Evolutionary conservation across 2,329 filamentous ascomycete genomes (phyloP).

Genomic region (Furcasterigmium furcatum): DNA sequence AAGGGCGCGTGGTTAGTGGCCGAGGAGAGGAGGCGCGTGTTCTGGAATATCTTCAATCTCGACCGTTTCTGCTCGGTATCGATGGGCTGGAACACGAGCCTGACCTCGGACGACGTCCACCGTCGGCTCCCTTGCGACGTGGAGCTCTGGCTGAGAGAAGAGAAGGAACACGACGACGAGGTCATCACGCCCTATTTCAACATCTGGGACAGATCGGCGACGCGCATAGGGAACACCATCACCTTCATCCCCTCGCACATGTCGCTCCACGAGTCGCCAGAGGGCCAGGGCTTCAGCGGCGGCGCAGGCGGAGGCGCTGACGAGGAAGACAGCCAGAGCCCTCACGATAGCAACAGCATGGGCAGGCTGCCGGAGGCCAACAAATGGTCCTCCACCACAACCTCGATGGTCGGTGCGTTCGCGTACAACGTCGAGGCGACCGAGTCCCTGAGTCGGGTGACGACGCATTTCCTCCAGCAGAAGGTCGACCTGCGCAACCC

Average conservation of each 20-base stretch:
- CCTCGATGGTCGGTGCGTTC: slow-evolving; percentile 33
- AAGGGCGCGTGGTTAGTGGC: too few species aligned
- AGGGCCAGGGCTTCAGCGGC: too few species aligned
- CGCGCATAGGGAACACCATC: slow-evolving; percentile 26
- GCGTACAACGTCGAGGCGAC: slow-evolving; percentile 40
- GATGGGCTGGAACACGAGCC: slow-evolving; percentile 25
- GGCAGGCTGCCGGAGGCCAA: too few species aligned
- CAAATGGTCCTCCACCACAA: too few species aligned
- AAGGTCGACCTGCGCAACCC: slow-evolving; percentile 28
- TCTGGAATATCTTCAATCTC: slow-evolving; percentile 27
- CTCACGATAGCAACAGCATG: slow-evolving; percentile 20
- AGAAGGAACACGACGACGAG: too few species aligned
- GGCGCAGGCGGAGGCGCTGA: slow-evolving; percentile 1
- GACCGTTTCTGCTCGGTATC: slow-evolving; percentile 15
- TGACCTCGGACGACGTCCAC: slow-evolving; percentile 24
- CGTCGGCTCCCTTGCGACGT: slow-evolving; percentile 29
- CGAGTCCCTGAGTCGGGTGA: slow-evolving; percentile 36
- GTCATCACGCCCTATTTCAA: slow-evolving; percentile 34
- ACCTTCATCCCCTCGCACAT: slow-evolving; percentile 20
- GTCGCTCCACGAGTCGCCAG: neutral
- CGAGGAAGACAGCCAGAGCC: slow-evolving; percentile 6
- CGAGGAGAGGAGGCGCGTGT: slow-evolving; percentile 23
- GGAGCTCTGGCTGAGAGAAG: slow-evolving; percentile 28
- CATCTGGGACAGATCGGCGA: slow-evolving; percentile 33
- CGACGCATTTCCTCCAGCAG: slow-evolving; percentile 37